Base-by-base conservation (phyloP, 768 basidiomycete genomes). In the Pisolithus orientalis region DNA sequence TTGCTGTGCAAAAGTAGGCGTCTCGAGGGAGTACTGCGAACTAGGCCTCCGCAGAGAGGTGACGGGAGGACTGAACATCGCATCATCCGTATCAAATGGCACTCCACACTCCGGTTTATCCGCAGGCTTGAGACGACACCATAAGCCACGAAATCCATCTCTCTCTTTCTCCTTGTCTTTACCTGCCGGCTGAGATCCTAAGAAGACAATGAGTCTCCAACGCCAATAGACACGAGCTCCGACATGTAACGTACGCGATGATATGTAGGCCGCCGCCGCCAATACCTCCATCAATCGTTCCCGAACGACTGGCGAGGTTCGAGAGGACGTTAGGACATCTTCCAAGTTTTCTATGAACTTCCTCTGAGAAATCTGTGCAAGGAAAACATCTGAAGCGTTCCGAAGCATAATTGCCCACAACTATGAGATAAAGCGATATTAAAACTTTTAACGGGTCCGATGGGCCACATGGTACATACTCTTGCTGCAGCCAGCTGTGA, bases 331-430 rank as follows among this genome's bases (percentile, higher is more conserved):
- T 4, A 92, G 69, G 17, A 89, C 76, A 16, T 91, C 87, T 54
- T 92, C 90, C 16, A 93, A 71, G 1, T 80, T 83, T 48, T 90
- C 85, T 17, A 88, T 68, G 61, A 93, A 93, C 64, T 92, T 92
- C 60, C 83, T 82, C 31, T 83, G 75, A 13, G 80, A 77, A 38
- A 82, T 84, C 59, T 89, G 84, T 11, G 76, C 66, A 34, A 90
- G 78, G 61, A 94, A 92, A 13, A 79, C 62, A 9, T 85, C 81
- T 0, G 83, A 79, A 3, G 84, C 84, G 62, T 94, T 94, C 28
- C 83, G 82, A 37, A 94, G 77, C 85, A 94, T 87, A 59, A 94
- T 85, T 2, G 91, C 85, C 93, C 92, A 94, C 6, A 96, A 64
- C 87, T 90, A 56, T 21, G 6, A 28, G 29, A 34, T 32, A 17